phyloP scores from a whole-genome alignment of 2,329 filamentous ascomycete genomes.

The Pseudovirgaria hyperparasitica region DNA sequence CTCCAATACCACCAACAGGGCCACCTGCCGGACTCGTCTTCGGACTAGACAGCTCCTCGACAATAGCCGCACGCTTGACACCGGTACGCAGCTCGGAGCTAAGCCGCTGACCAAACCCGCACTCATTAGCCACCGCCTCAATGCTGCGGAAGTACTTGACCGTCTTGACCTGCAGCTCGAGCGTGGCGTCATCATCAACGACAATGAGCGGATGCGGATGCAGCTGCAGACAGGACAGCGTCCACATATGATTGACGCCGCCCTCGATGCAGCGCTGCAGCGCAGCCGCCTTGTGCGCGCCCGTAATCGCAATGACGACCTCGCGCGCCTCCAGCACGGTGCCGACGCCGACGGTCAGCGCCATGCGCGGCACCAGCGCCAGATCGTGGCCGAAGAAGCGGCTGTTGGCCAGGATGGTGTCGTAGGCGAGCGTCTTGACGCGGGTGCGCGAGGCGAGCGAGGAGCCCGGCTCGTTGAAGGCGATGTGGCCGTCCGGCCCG shows the following conservation, averaged over 20 bases:
- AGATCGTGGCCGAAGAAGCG: constrained; percentile 71
- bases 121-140: constrained; percentile 31
- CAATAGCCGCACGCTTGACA: constrained; percentile 20
- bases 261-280: constrained; percentile 71
- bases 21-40: constrained; percentile 3
- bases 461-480: constrained; percentile 82
- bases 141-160: constrained; percentile 38
- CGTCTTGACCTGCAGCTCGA: constrained; percentile 35
- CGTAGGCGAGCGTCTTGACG: constrained; percentile 77
- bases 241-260: constrained; percentile 85
- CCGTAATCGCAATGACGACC: constrained; percentile 71
- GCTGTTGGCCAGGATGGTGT: constrained; percentile 76
- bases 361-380: constrained; percentile 63
- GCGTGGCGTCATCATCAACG: constrained; percentile 58
- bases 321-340: constrained; percentile 72
- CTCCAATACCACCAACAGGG: background rate
- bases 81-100: constrained; percentile 17
- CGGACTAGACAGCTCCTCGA: constrained; percentile 21
- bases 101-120: constrained; percentile 33
- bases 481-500: constrained; percentile 76
- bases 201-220: constrained; percentile 74
- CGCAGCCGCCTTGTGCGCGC: constrained; percentile 68
- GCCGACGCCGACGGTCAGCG: constrained; percentile 72
- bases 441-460: constrained; percentile 65
- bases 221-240: constrained; percentile 65